A percentile compares a stretch with the other conserved stretches of the same genome.
Conservation (phyloP, 148 eudicot genomes). For the Pouteria glomerata region DNA sequence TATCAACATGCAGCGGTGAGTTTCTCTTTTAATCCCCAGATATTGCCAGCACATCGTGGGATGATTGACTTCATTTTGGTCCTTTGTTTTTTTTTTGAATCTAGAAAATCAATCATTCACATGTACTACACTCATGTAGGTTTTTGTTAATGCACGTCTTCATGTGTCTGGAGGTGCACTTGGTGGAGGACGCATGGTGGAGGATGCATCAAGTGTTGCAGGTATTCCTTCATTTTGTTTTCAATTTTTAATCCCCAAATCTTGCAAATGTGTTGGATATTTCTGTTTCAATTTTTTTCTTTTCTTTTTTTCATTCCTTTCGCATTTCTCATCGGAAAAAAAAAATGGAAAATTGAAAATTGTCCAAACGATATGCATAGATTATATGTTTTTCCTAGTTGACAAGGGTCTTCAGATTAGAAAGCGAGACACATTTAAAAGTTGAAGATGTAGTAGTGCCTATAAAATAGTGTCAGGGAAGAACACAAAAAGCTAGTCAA, state of each 20-base stretch:
- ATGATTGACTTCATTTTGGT: neutral
- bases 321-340: too few relatives aligned
- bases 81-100: neutral
- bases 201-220: slow-evolving; percentile 94
- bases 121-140: slow-evolving; percentile 37
- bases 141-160: slow-evolving; percentile 94
- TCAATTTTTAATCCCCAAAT: neutral
- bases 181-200: slow-evolving; percentile 99
- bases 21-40: neutral
- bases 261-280: neutral
- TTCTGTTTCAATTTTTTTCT: too few relatives aligned
- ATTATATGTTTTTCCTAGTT: neutral
- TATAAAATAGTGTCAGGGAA: neutral
- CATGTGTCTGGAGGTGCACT: slow-evolving; percentile 99
- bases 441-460: neutral
- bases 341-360: too few relatives aligned
- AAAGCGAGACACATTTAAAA: neutral
- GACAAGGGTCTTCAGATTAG: neutral
- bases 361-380: neutral
- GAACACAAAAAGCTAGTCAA: neutral
- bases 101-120: neutral
- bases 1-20: slow-evolving; percentile 99
- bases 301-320: too few relatives aligned
- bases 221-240: slow-evolving; percentile 37
- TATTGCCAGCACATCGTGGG: neutral